These are phyloP conservation scores for Zopfochytrium polystomum DNA, from an alignment of 371 early-diverging fungal genomes.

Conservation along the genomic window DNA sequence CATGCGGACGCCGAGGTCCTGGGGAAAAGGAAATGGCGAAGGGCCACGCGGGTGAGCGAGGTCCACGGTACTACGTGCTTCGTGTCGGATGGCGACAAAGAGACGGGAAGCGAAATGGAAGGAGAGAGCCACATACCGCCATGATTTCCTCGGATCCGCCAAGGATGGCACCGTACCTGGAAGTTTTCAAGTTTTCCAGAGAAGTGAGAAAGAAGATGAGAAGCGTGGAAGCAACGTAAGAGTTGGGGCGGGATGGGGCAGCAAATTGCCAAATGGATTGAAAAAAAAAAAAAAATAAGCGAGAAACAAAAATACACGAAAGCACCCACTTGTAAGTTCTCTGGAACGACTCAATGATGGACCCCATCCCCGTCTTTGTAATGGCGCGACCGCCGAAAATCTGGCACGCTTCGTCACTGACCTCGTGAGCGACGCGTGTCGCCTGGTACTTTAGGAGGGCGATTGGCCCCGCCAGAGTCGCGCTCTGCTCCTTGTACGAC, in stretches of 20 bases:
- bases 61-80: too few species aligned
- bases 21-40: too few species aligned
- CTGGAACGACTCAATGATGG: constrained; percentile 55
- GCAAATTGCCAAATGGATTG: too few species aligned
- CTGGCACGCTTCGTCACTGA: constrained; percentile 47
- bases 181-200: too few species aligned
- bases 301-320: not conserved
- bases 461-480: constrained; percentile 64
- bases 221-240: too few species aligned
- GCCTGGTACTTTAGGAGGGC: constrained; percentile 51
- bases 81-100: too few species aligned
- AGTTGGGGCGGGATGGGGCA: too few species aligned
- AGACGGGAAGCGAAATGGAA: constrained; percentile 23
- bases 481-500: constrained; percentile 59
- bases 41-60: too few species aligned
- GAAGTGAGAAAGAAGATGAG: too few species aligned
- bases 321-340: constrained; percentile 43
- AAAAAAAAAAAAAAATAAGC: too few species aligned
- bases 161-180: constrained; percentile 42
- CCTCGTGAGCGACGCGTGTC: constrained; percentile 30
- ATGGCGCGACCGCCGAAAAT: constrained; percentile 67
- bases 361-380: constrained; percentile 66
- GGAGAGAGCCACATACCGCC: not conserved
- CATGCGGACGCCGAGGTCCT: constrained; percentile 38
- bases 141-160: constrained; percentile 35